Conservation (phyloP, 2,329 filamentous ascomycete genomes). For the Aspergillus latus region DNA sequence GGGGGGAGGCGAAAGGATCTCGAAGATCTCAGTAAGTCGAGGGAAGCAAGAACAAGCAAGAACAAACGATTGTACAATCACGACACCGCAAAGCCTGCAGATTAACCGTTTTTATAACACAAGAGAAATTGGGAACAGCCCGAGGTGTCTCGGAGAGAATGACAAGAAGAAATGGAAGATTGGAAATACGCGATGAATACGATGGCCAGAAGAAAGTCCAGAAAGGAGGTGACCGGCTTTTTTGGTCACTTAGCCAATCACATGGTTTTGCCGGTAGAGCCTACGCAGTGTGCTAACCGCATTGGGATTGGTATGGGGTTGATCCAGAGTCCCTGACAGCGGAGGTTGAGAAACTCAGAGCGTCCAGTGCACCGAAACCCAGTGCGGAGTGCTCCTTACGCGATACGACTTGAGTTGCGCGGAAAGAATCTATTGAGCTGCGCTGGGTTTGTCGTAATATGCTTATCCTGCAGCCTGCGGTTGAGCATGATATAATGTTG, state of each 20-base stretch:
- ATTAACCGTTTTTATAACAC: conserved; percentile 1
- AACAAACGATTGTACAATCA: conserved; percentile 1
- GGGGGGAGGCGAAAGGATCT: conserved; percentile 4
- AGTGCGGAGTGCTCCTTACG: not conserved
- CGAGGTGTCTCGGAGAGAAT: not conserved
- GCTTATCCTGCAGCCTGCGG: conserved; percentile 2
- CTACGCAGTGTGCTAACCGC: conserved; percentile 6
- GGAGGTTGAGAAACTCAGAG: not conserved
- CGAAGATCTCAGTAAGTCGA: not conserved
- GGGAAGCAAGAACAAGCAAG: conserved; percentile 13
- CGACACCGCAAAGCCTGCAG: not conserved
- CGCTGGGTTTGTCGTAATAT: not conserved
- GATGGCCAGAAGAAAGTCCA: conserved; percentile 21
- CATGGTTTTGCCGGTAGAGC: not conserved
- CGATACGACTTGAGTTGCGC: not conserved
- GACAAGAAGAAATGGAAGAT: conserved; percentile 12
- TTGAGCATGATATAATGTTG: not conserved
- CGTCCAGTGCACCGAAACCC: not conserved
- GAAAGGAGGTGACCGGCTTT: conserved; percentile 26
- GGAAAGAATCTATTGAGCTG: not conserved
- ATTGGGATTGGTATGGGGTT: conserved; percentile 10
- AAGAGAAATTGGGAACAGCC: not conserved
- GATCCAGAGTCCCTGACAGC: conserved; percentile 1
- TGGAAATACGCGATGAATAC: conserved; percentile 15
- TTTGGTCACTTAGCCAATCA: conserved; percentile 22